A percentile compares a stretch with the other conserved stretches of the same genome.
These are phyloP conservation scores for Xerocomellus chrysenteron DNA, from an alignment of 768 basidiomycete species.

Conservation along the genomic window DNA sequence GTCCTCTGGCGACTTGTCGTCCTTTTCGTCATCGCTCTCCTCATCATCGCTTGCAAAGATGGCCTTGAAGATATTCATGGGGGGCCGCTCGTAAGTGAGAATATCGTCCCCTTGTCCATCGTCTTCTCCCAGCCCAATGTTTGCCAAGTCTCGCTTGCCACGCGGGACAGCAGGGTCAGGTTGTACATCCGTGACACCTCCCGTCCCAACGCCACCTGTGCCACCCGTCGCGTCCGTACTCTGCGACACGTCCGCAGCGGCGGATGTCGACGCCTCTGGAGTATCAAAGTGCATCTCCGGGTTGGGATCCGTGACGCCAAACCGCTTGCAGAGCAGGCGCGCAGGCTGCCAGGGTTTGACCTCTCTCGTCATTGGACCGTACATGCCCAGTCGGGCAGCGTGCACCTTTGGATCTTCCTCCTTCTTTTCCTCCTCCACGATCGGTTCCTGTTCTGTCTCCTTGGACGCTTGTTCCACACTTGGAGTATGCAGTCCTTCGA, in stretches of 20 bases:
- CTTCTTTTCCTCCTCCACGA: conserved; percentile 43
- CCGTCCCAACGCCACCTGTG: not conserved
- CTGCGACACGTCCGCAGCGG: conserved; percentile 13
- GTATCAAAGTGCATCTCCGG: conserved; percentile 46
- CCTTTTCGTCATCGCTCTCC: conserved; percentile 69
- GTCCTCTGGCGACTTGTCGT: conserved; percentile 24
- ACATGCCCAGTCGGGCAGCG: conserved; percentile 88
- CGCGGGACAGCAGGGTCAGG: not conserved
- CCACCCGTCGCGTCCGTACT: conserved; percentile 1
- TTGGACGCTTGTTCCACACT: conserved; percentile 37
- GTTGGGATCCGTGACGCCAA: conserved; percentile 87
- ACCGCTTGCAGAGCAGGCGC: conserved; percentile 87
- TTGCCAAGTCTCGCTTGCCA: conserved; percentile 62
- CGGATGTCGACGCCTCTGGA: conserved; percentile 24
- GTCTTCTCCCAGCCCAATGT: conserved; percentile 90
- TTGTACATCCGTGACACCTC: not conserved
- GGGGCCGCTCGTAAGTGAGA: conserved; percentile 82
- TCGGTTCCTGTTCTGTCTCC: conserved; percentile 41
- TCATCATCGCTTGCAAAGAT: conserved; percentile 97
- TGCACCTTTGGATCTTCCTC: conserved; percentile 74
- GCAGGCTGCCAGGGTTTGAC: conserved; percentile 74
- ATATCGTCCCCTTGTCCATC: conserved; percentile 86
- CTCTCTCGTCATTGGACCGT: conserved; percentile 82
- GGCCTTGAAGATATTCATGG: conserved; percentile 94
- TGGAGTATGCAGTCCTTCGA: conserved; percentile 71